Conservation (phyloP, 371 early-diverging fungal genomes). For the Mucor piriformis region DNA sequence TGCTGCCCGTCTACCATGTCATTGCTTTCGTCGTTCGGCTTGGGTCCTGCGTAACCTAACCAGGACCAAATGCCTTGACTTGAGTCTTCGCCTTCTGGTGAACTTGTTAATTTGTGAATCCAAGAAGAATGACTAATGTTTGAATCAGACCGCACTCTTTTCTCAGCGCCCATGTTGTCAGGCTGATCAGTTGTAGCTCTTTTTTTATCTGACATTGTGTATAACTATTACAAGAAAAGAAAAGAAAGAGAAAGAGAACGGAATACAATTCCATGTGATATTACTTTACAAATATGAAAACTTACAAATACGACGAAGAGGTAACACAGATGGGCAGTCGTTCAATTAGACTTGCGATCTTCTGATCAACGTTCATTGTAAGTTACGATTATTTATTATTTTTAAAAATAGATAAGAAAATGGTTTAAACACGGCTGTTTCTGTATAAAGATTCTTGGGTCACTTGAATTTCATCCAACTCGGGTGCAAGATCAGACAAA, state of each 20-base stretch:
- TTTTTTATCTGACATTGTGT: not conserved
- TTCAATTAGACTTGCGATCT: too few relatives aligned
- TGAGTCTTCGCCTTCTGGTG: not conserved
- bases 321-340: not conserved
- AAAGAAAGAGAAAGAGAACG: conserved; percentile 1
- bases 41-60: conserved; percentile 18
- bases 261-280: conserved; percentile 16
- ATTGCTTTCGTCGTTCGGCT: not conserved
- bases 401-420: too few relatives aligned
- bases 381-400: too few relatives aligned
- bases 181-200: not conserved
- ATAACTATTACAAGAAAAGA: not conserved
- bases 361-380: too few relatives aligned
- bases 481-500: conserved; percentile 81
- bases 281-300: not conserved
- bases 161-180: not conserved
- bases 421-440: conserved; percentile 53
- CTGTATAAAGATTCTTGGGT: conserved; percentile 88
- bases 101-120: conserved; percentile 9
- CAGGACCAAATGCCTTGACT: conserved; percentile 21
- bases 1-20: too few relatives aligned
- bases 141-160: not conserved
- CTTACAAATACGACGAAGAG: not conserved
- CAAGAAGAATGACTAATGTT: conserved; percentile 23
- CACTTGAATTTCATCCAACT: conserved; percentile 90